A percentile compares a stretch with the other conserved stretches of the same genome.
Evolutionary conservation across 495 filamentous ascomycete species (phyloP).

Genomic region (Penicillium desertorum): DNA sequence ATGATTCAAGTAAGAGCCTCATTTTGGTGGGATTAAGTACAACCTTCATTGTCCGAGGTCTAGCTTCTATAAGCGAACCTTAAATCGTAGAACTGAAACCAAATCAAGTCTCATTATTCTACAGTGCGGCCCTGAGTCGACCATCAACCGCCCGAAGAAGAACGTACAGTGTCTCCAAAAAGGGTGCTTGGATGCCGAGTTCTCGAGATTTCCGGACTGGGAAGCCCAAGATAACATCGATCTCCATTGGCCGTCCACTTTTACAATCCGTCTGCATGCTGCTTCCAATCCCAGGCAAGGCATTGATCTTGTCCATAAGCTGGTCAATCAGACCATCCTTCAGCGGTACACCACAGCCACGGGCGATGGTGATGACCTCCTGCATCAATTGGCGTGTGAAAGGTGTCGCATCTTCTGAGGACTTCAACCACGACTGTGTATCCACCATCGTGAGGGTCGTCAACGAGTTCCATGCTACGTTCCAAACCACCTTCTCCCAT

Average conservation of each 20-base stretch:
- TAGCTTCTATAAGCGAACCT: not conserved
- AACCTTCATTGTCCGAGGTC: not conserved
- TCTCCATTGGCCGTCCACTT: conserved; percentile 51
- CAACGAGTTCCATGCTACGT: conserved; percentile 54
- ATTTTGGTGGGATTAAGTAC: not conserved
- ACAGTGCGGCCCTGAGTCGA: conserved; percentile 22
- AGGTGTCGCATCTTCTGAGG: conserved; percentile 41
- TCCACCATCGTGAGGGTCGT: conserved; percentile 53
- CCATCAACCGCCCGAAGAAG: conserved; percentile 27
- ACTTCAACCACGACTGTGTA: conserved; percentile 48
- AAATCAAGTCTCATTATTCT: not conserved
- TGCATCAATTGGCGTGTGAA: conserved; percentile 47
- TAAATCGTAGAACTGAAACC: not conserved
- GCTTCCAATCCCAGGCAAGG: conserved; percentile 44
- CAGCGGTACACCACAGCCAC: conserved; percentile 42
- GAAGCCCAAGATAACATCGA: conserved; percentile 57
- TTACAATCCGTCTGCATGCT: conserved; percentile 57
- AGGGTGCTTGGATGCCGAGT: conserved; percentile 46
- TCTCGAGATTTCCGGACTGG: conserved; percentile 51
- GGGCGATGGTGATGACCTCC: conserved; percentile 51
- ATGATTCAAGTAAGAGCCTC: not conserved
- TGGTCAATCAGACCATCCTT: conserved; percentile 39
- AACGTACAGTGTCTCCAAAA: conserved; percentile 48
- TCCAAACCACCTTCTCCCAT: conserved; percentile 58
- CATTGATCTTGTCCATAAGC: conserved; percentile 44